Conservation (phyloP, 352 stramenopile species). For the Ophiocytium majus region DNA sequence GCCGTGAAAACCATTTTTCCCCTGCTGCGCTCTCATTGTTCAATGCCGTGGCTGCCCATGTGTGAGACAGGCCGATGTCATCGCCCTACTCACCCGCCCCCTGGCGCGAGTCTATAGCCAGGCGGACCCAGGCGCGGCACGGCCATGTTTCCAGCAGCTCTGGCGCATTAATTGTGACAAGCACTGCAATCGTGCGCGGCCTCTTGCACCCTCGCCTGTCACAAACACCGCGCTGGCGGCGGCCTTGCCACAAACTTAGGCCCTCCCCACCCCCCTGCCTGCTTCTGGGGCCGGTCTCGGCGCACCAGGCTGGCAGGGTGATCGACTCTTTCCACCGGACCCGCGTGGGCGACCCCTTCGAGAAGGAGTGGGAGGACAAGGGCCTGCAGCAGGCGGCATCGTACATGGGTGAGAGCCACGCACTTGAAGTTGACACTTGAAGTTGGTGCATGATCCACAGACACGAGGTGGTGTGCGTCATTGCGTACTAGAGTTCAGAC, state of each 20-base stretch:
- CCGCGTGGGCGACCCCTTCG: slow-evolving; percentile 30
- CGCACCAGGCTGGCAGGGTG: slow-evolving; percentile 20
- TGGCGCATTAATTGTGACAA: too few species aligned
- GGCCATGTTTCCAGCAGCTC: too few species aligned
- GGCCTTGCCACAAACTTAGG: too few species aligned
- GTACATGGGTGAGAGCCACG: slow-evolving; percentile 25
- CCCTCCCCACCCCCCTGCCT: too few species aligned
- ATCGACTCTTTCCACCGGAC: slow-evolving; percentile 31
- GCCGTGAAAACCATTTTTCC: neutral
- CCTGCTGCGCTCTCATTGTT: too few species aligned
- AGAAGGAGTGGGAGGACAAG: slow-evolving; percentile 42
- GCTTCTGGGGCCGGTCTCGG: too few species aligned
- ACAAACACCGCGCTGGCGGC: too few species aligned
- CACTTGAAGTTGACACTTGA: neutral
- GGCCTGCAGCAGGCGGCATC: slow-evolving; percentile 39
- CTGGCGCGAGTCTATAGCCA: too few species aligned
- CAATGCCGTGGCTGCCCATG: neutral
- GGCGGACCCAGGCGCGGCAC: too few species aligned
- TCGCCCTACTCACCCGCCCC: neutral
- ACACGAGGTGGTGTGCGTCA: neutral
- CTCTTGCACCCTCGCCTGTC: too few species aligned
- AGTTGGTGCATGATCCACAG: neutral
- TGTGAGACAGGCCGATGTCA: neutral
- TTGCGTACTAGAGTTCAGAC: neutral
- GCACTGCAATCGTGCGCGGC: too few species aligned